Evolutionary conservation across 257 asterid species (phyloP).

Genomic region (Solanum boliviense): DNA sequence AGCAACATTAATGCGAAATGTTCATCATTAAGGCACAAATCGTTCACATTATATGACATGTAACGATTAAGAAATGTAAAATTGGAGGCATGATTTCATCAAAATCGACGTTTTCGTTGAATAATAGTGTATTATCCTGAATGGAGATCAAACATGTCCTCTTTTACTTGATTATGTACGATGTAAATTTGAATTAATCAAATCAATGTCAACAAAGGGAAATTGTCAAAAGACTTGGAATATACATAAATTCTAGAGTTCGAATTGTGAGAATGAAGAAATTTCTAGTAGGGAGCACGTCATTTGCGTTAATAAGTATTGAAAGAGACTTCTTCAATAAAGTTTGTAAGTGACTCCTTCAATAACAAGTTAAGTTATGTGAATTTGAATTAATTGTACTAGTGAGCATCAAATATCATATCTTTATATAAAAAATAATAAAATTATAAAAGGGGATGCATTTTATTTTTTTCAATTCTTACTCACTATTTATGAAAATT

Average conservation of each 20-base stretch:
- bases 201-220: neutral
- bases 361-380: no score
- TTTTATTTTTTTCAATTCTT: neutral
- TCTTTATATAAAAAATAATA: no score
- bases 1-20: neutral
- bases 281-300: fast-evolving
- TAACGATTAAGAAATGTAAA: slow-evolving; percentile 17
- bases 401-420: fast-evolving
- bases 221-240: no score
- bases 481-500: neutral
- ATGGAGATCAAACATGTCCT: neutral
- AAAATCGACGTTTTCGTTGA: neutral
- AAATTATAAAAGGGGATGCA: neutral
- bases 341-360: no score
- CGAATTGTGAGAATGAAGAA: neutral
- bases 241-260: neutral
- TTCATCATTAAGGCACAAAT: slow-evolving; percentile 56
- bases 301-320: neutral
- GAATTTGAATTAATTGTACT: neutral
- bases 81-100: neutral
- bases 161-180: neutral
- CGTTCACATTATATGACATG: slow-evolving; percentile 31
- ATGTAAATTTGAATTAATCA: neutral
- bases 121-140: neutral
- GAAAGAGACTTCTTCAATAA: no score